Conservation (phyloP, 495 filamentous ascomycete genomes). For the Trichoderma parareesei region DNA sequence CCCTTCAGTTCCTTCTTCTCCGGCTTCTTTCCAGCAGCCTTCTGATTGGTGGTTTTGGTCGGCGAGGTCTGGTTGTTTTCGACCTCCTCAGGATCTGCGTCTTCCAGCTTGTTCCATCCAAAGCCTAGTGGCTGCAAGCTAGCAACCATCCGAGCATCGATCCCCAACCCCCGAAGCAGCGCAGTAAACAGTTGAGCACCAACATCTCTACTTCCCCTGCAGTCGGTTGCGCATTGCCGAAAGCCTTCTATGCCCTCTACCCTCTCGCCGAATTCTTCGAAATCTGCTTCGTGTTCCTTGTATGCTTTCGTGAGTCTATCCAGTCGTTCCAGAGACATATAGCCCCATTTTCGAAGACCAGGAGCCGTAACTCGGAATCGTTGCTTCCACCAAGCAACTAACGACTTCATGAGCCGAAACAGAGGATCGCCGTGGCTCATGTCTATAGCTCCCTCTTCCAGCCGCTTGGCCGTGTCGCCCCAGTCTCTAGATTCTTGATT, state of each 20-base stretch:
- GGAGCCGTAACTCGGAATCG: conserved; percentile 71
- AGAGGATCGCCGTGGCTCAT: conserved; percentile 75
- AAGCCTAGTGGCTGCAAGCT: conserved; percentile 86
- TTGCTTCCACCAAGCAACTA: conserved; percentile 81
- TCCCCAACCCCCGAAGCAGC: conserved; percentile 69
- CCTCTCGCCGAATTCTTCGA: conserved; percentile 63
- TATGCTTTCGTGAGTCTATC: conserved; percentile 59
- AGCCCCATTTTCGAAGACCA: conserved; percentile 80
- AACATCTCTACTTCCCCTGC: conserved; percentile 77
- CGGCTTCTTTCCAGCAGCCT: conserved; percentile 13
- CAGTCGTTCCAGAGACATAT: conserved; percentile 61
- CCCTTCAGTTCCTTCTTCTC: conserved; percentile 13
- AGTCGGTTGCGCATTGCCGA: conserved; percentile 55
- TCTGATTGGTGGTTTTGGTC: conserved; percentile 15
- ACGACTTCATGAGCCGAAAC: conserved; percentile 63
- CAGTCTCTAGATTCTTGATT: conserved; percentile 58
- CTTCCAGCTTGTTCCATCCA: conserved; percentile 82
- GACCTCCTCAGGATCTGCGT: conserved; percentile 43
- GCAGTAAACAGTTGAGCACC: conserved; percentile 88
- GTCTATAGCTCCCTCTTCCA: conserved; percentile 59
- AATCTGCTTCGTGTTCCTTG: conserved; percentile 52
- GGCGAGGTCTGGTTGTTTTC: conserved; percentile 13
- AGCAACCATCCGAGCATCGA: conserved; percentile 73
- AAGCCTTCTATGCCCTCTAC: conserved; percentile 59
- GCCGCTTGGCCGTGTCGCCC: conserved; percentile 57